A percentile compares a stretch with the other conserved stretches of the same genome.
Evolutionary conservation across 164 flowering plant species (phyloP).

Genomic region (Aristolochia californica): DNA sequence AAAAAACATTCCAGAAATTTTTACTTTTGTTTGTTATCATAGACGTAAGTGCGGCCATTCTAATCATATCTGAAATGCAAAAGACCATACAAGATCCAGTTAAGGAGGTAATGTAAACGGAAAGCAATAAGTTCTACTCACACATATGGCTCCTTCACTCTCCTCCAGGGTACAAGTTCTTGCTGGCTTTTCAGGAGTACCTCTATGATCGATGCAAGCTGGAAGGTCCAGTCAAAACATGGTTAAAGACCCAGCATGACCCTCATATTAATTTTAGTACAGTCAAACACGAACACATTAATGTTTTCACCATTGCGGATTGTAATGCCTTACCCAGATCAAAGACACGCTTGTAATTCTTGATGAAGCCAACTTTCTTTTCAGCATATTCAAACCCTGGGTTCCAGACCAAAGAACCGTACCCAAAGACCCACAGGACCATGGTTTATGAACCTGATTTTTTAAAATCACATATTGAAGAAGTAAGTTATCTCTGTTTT

Average conservation of each 20-base stretch:
- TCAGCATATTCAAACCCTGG: conserved; percentile 91
- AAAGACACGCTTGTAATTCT: conserved; percentile 77
- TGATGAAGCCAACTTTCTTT: conserved; percentile 75
- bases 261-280: neutral
- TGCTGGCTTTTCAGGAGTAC: conserved; percentile 93
- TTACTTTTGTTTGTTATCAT: too few species aligned
- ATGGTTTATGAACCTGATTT: conserved; percentile 34
- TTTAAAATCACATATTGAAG: neutral
- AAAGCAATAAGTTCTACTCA: conserved; percentile 30
- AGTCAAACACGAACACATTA: neutral
- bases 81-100: too few species aligned
- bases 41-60: too few species aligned
- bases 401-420: conserved; percentile 94
- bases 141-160: conserved; percentile 68
- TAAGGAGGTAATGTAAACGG: too few species aligned
- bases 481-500: too few species aligned
- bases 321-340: conserved; percentile 57
- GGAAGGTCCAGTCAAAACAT: conserved; percentile 6
- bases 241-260: neutral
- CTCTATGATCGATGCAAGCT: conserved; percentile 99
- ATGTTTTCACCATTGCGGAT: neutral
- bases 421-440: conserved; percentile 98
- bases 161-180: conserved; percentile 87
- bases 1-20: too few species aligned
- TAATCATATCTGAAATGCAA: neutral